Base-by-base conservation (phyloP, 2,329 filamentous ascomycete species). In the Peltaster fructicola region DNA sequence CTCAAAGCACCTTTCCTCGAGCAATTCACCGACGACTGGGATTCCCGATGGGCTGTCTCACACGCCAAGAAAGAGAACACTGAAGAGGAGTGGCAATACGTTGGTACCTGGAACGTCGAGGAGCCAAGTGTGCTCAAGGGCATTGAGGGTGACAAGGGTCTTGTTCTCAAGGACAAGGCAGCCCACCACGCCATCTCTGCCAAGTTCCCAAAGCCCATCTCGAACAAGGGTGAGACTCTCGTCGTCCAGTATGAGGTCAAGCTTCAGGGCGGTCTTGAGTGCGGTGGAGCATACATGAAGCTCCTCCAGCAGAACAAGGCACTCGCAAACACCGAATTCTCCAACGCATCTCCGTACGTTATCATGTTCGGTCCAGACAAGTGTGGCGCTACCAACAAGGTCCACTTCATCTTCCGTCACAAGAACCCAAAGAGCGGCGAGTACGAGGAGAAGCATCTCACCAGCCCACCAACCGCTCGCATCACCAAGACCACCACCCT, bases 361-460 rank as follows among this genome's bases (percentile, higher is more conserved):
- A 91, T 98, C 68, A 98, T 98, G 88, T 98, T 98, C 53, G 88
- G 88, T 41, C 88, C 88, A 44, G 88, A 98, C 66, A 95, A 95
- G 75, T 98, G 88, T 55, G 88, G 88, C 56, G 70, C 81, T 53
- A 95, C 81, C 57, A 98, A 98, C 75, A 95, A 95, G 76, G 69
- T 74, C 33, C 69, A 74, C 57, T 92, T 98, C 63, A 98, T 98
- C 57, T 91, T 98, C 73, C 88, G 90, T 61, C 88, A 98, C 77
- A 98, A 95, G 79, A 98, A 95, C 72, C 88, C 88, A 52, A 93
- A 92, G 78, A 93, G 82, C 22, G 85, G 85, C 63, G 81, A 93
- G 59, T 98, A 98, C 49, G 85, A 98, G 69, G 88, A 98, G 78
- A 98, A 98, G 75, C 88, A 98, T 61, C 68, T 98, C 37, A 72